Evolutionary conservation across 768 basidiomycete genomes (phyloP).

Genomic region (Fomitopsis pulvina): DNA sequence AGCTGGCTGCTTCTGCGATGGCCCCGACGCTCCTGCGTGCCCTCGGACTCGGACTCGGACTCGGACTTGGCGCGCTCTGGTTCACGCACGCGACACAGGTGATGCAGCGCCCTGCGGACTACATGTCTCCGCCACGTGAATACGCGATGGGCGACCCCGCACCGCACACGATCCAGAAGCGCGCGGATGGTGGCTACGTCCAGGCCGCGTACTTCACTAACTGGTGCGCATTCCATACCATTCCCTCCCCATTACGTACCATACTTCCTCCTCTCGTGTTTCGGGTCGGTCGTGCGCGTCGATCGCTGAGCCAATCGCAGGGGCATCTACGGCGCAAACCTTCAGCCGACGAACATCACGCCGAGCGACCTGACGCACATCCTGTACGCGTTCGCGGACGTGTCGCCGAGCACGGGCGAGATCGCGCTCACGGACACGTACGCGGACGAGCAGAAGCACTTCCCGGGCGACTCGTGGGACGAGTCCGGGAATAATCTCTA

Average conservation of each 20-base stretch:
- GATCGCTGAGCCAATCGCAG: constrained; percentile 5
- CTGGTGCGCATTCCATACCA: constrained; percentile 37
- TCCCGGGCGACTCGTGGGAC: constrained; percentile 64
- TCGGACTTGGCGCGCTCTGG: constrained; percentile 12
- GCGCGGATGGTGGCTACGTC: constrained; percentile 19
- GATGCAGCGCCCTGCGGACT: constrained; percentile 46
- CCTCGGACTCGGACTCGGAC: too few relatives aligned
- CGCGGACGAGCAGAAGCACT: constrained; percentile 75
- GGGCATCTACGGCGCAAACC: constrained; percentile 27
- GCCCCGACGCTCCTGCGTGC: background rate
- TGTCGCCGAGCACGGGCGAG: constrained; percentile 49
- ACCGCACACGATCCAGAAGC: constrained; percentile 34
- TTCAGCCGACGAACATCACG: constrained; percentile 55
- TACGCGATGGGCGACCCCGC: constrained; percentile 25
- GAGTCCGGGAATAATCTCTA: constrained; percentile 76
- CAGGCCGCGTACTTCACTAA: constrained; percentile 49
- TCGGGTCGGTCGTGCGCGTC: background rate
- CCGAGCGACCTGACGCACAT: constrained; percentile 63
- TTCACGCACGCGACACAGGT: constrained; percentile 35
- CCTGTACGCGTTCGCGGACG: constrained; percentile 76
- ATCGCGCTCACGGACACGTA: constrained; percentile 67
- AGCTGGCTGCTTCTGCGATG: too few relatives aligned
- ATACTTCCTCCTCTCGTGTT: background rate
- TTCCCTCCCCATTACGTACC: background rate
- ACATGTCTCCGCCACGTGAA: constrained; percentile 35